Conservation (phyloP, 345 rosid genomes). For the Hibiscus mutabilis region DNA sequence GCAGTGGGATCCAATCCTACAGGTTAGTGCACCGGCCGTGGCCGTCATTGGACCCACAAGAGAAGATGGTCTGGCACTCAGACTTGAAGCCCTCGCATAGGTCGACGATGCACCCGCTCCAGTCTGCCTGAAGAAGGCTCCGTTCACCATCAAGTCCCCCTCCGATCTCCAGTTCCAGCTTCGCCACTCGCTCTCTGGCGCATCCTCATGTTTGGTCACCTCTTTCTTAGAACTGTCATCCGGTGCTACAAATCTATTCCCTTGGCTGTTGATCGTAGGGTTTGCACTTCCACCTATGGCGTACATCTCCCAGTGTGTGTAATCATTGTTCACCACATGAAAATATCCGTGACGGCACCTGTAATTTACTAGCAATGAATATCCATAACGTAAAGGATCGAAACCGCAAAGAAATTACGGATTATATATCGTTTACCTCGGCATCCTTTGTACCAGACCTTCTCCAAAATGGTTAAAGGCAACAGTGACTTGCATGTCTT, state of each 20-base stretch:
- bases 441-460: background rate
- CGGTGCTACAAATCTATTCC: background rate
- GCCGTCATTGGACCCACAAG: slow-evolving; percentile 55
- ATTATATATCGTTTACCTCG: background rate
- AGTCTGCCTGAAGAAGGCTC: slow-evolving; percentile 1
- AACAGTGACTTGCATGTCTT: slow-evolving; percentile 6
- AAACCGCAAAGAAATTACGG: background rate
- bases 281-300: slow-evolving; percentile 1
- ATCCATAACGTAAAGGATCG: background rate
- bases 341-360: background rate
- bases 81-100: slow-evolving; percentile 64
- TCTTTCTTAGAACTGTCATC: slow-evolving; percentile 1
- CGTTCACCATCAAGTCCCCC: slow-evolving; percentile 1
- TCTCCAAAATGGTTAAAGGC: slow-evolving; percentile 1
- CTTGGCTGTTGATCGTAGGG: background rate
- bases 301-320: background rate
- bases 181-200: background rate
- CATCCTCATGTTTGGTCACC: slow-evolving; percentile 4
- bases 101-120: slow-evolving; percentile 35
- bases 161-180: slow-evolving; percentile 1
- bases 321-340: slow-evolving; percentile 1
- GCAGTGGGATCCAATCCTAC: slow-evolving; percentile 48
- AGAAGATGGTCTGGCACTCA: slow-evolving; percentile 62
- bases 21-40: slow-evolving; percentile 50
- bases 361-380: background rate